These are phyloP conservation scores for Candida insectorum DNA, from an alignment of 805 yeast genomes.

Conservation along the genomic window DNA sequence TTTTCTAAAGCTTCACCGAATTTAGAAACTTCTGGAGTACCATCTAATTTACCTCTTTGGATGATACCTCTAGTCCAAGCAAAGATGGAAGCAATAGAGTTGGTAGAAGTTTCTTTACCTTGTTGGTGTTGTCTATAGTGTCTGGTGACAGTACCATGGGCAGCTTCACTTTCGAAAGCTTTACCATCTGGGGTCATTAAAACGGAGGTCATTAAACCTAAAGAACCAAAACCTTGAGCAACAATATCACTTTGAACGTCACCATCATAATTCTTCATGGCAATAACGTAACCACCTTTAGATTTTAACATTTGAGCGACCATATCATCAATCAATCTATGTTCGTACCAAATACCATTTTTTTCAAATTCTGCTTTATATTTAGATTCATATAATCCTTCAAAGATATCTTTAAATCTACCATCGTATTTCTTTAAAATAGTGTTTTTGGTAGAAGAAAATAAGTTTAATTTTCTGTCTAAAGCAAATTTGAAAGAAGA, in stretches of 20 bases:
- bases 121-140: slow-evolving; percentile 94
- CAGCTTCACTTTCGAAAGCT: slow-evolving; percentile 95
- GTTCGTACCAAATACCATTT: slow-evolving; percentile 92
- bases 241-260: slow-evolving; percentile 96
- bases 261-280: slow-evolving; percentile 97
- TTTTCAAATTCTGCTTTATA: slow-evolving; percentile 72
- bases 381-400: slow-evolving; percentile 65
- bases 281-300: slow-evolving; percentile 90
- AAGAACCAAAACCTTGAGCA: slow-evolving; percentile 96
- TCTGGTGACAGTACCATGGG: slow-evolving; percentile 98
- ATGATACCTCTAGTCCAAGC: slow-evolving; percentile 95
- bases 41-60: slow-evolving; percentile 88
- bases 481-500: slow-evolving; percentile 88
- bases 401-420: slow-evolving; percentile 90
- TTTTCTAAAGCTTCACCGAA: slow-evolving; percentile 78
- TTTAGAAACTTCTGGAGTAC: slow-evolving; percentile 76
- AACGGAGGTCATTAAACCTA: slow-evolving; percentile 97
- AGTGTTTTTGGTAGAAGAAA: slow-evolving; percentile 90
- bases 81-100: slow-evolving; percentile 94
- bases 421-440: slow-evolving; percentile 94
- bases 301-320: slow-evolving; percentile 98
- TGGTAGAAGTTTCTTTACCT: slow-evolving; percentile 96
- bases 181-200: slow-evolving; percentile 95
- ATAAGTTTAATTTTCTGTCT: slow-evolving; percentile 72
- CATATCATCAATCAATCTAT: slow-evolving; percentile 96